Conservation (phyloP, 225 moss, liverwort and hornwort species). For the Pseudisothecium myosuroides region DNA sequence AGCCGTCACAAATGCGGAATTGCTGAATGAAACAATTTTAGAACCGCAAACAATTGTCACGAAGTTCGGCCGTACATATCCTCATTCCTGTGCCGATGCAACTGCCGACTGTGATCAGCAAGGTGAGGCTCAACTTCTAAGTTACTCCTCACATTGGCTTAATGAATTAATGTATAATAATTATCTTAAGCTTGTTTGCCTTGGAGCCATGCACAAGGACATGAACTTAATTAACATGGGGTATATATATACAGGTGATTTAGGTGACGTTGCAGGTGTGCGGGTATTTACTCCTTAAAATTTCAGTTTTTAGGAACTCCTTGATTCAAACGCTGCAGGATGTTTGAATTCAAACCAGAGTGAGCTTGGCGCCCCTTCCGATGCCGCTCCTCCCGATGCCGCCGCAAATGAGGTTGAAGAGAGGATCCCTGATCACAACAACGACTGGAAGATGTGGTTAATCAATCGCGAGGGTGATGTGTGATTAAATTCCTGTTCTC, state of each 20-base stretch:
- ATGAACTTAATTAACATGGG: too few species aligned
- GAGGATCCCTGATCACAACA: not conserved
- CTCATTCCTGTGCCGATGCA: not conserved
- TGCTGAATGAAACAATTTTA: not conserved
- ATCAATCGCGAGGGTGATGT: not conserved
- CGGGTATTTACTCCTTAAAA: not conserved
- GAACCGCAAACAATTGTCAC: not conserved
- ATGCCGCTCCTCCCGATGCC: not conserved
- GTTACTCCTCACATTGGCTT: not conserved
- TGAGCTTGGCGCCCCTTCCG: not conserved
- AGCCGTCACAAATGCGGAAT: not conserved
- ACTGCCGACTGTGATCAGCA: not conserved
- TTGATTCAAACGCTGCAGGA: not conserved
- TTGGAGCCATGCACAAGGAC: not conserved
- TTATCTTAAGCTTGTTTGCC: not conserved
- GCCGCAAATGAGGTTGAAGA: too few species aligned
- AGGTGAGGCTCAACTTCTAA: not conserved
- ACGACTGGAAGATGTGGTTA: not conserved
- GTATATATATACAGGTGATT: too few species aligned
- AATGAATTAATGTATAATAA: not conserved
- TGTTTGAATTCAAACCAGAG: not conserved
- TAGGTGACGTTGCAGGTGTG: not conserved
- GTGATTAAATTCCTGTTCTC: not conserved
- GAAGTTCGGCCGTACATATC: not conserved
- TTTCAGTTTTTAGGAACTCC: not conserved